These are phyloP conservation scores for Colletotrichum navitas DNA, from an alignment of 2,329 filamentous ascomycete species.

Conservation along the genomic window DNA sequence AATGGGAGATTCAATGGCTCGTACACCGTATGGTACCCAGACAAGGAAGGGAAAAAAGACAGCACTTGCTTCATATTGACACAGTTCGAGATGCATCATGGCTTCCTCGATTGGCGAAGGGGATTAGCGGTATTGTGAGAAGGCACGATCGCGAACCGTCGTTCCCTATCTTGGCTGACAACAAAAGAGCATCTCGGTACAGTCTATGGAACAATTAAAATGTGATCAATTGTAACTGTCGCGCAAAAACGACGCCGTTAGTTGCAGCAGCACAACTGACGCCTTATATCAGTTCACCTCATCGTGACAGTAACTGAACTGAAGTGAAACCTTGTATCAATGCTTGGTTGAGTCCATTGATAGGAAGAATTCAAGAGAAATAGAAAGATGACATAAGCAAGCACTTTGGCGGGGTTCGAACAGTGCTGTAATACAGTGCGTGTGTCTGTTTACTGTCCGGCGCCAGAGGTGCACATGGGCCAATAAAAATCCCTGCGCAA, in stretches of 20 bases:
- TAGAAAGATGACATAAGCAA: constrained; percentile 30
- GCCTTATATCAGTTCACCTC: no score
- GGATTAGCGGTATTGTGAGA: neutral
- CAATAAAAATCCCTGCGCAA: constrained; percentile 44
- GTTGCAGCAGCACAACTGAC: no score
- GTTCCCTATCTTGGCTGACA: neutral
- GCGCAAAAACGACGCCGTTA: no score
- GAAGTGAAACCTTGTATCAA: neutral
- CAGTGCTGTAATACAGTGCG: constrained; percentile 2
- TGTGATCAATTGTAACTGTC: no score
- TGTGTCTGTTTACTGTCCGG: neutral
- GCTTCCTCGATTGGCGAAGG: neutral
- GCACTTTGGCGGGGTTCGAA: neutral
- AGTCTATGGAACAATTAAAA: neutral
- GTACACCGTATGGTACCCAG: neutral
- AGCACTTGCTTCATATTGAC: neutral
- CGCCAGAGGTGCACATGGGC: neutral
- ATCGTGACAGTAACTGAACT: no score
- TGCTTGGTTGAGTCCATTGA: no score
- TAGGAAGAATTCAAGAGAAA: no score
- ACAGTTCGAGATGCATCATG: neutral
- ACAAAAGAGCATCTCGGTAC: neutral
- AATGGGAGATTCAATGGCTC: neutral
- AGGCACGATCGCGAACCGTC: neutral
- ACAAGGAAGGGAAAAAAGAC: fast-evolving